Percentiles rank a stretch among this genome's conserved stretches.
These are phyloP conservation scores for Podospora sp. DNA, from an alignment of 495 filamentous ascomycete genomes.

Conservation along the genomic window DNA sequence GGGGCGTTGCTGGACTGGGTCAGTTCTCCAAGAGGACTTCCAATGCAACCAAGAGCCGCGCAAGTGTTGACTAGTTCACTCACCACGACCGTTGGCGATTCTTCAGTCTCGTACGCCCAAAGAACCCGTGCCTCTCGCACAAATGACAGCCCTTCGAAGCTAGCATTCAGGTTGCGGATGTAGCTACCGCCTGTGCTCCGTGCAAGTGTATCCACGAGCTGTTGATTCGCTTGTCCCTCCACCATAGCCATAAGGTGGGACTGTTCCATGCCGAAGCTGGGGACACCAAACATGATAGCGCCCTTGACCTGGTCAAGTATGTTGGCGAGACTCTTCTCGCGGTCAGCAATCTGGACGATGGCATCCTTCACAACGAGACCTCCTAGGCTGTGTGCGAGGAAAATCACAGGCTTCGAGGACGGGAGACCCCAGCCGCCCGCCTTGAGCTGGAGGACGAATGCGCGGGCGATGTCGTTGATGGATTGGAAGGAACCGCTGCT, in stretches of 20 bases:
- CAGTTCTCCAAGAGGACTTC: too few relatives aligned
- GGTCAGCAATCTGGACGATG: conserved; percentile 19
- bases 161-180: not conserved
- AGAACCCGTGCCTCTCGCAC: not conserved
- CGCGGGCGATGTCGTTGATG: conserved; percentile 18
- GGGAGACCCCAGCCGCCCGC: conserved; percentile 15
- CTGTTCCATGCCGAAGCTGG: conserved; percentile 32
- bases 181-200: not conserved
- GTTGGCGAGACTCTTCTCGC: too few relatives aligned
- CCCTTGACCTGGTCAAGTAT: conserved; percentile 26
- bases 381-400: conserved; percentile 41
- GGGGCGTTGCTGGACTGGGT: not conserved
- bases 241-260: conserved; percentile 26
- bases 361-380: conserved; percentile 39
- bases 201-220: conserved; percentile 18
- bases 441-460: conserved; percentile 14
- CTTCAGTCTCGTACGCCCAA: conserved; percentile 31
- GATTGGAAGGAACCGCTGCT: conserved; percentile 25
- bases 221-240: conserved; percentile 9
- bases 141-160: not conserved
- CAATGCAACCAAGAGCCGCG: too few relatives aligned
- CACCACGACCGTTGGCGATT: not conserved
- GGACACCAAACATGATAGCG: conserved; percentile 40
- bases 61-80: too few relatives aligned
- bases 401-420: conserved; percentile 27